Base-by-base conservation (phyloP, 306 rosid species). In the Corylus americana region DNA sequence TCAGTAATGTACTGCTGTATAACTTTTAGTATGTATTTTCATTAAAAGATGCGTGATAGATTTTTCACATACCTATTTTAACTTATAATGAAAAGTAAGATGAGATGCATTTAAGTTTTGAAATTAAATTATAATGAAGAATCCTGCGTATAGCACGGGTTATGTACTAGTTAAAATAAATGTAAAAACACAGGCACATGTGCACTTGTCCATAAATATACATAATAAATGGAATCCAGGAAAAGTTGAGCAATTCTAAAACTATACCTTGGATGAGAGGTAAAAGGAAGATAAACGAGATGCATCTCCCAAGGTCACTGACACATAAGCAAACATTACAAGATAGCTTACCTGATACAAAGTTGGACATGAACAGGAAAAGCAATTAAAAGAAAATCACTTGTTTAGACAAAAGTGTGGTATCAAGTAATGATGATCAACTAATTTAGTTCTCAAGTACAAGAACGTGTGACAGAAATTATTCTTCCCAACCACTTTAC, bases 251-350 rank as follows among this genome's bases (percentile, higher is more conserved):
- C 67, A 49, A 74, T 74, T 12, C 31, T 68, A 51, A 78, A 71
- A 75, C 44, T 81, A 6, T 79, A 94, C 98, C 97, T 94, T 94
- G 75, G 98, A 92, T 1, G 98, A 89, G 80, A 94, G 83, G 88
- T 81, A 94, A 85, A 94, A 87, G 77, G 89, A 86, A 80, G 93
- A 90, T 42, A 85, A 82, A 59, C 55, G 86, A 83, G 83, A 69
- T 57, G 78, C 83, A 84, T 94, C 95, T 82, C 98, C 98, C 92
- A 94, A 83, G 68, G 97, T 89, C 80, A 91, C 85, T 22, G 97
- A 94, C 87, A 94, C 85, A 77, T 94, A 94, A 74, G 91, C 92
- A 83, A 94, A 94, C 98, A 94, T 94, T 73, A 91, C 97, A 76
- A 94, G 84, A 84, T 94, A 94, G 97, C 98, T 94, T 67, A 90